Evolutionary conservation across 1,139 yeast genomes (phyloP), one percentile per base, ranked within the genome.

Genomic region (Diutina sp.): DNA sequence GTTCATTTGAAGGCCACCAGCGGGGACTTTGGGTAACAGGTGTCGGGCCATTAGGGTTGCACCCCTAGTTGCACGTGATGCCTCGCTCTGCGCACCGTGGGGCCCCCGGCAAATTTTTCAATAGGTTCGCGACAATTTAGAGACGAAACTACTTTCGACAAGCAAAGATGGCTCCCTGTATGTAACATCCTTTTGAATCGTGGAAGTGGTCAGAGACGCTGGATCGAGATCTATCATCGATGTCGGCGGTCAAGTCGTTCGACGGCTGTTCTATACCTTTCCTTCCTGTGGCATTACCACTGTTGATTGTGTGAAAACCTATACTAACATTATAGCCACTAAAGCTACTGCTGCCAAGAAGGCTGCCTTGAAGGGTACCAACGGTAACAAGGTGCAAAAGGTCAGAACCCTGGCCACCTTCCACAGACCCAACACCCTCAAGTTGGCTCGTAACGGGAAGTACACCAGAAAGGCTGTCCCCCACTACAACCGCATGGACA

Each of bases 321-420:
- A 21, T 69, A 70, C 72, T 68, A 68, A 67, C 69, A 55, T 57
- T 14, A 57, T 57, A 58, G 66, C 70, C 72, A 73, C 78, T 65
- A 86, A 91, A 85, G 99, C 99, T 81, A 83, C 90, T 76, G 83
- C 88, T 79, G 98, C 99, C 79, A 90, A 93, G 86, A 93, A 93
- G 85, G 95, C 98, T 78, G 97, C 90, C 78, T 87, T 87, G 76
- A 93, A 91, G 84, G 99, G 99, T 81, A 83, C 91, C 72, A 87
- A 90, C 85, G 83, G 90, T 70, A 84, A 87, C 79, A 90, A 90
- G 84, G 83, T 89, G 69, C 75, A 83, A 73, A 90, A 91, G 85
- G 95, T 89, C 73, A 90, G 98, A 85, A 89, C 97, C 71, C 79
- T 85, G 69, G 84, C 98, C 73, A 82, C 96, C 72, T 93, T 93